Evolutionary conservation across 805 yeast genomes (phyloP), one percentile per base, ranked within the genome.

Genomic region (Zygosaccharomyces bailii): DNA sequence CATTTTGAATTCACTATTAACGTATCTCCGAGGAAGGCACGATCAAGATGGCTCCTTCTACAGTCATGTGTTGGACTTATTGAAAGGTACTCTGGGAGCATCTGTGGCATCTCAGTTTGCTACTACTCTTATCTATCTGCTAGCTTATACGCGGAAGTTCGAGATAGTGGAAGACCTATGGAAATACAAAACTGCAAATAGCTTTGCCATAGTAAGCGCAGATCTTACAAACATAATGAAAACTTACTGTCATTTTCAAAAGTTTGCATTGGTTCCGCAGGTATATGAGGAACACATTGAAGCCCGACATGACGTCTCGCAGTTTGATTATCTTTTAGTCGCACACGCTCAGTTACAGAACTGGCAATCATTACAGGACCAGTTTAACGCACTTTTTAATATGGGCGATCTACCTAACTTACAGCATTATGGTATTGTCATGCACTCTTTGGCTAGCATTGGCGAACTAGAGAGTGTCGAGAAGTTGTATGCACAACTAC

Each of bases 351-450:
- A 63, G 32, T 54, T 65, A 16, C 63, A 69, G 30, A 71, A 76
- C 49, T 84, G 86, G 86, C 61, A 61, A 16, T 63, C 72, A 5
- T 63, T 85, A 46, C 83, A 79, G 58, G 52, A 62, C 9, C 75
- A 75, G 38, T 83, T 84, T 57, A 82, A 80, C 54, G 71, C 68
- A 17, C 68, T 76, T 59, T 76, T 77, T 53, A 79, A 76, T 1
- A 60, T 68, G n/a, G 80, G 78, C 1, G 67, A 74, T 33, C 61
- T 76, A 19, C 85, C 86, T 1, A 71, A 72, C 38, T 63, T 71
- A 23, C 55, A 54, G 6, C 86, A 84, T 52, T 84, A 84, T 57
- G 70, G 75, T 3, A 73, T 79, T 13, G 79, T 82, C 9, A 80
- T 85, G 75, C 63, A 69, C 42, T 79, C 84, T 0, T 64, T 85